Percentiles rank a stretch among this genome's conserved stretches.
These are phyloP conservation scores for Rhododendron simsii DNA, from an alignment of 148 eudicot genomes.

Conservation along the genomic window DNA sequence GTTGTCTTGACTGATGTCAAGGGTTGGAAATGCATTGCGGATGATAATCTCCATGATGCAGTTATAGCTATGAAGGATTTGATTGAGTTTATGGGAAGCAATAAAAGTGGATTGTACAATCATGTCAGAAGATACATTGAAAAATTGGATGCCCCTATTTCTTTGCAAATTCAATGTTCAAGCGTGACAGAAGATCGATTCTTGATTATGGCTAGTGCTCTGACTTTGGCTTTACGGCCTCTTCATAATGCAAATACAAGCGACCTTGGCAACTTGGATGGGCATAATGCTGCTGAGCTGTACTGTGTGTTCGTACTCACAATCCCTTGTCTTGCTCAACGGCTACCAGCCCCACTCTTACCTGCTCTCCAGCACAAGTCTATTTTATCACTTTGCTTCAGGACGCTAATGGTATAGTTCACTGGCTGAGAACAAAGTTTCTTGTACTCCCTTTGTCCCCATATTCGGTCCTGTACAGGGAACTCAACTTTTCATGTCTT, in stretches of 20 bases:
- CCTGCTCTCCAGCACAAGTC: slow-evolving; percentile 82
- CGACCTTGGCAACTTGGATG: slow-evolving; percentile 24
- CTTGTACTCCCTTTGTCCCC: background rate
- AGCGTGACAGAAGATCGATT: slow-evolving; percentile 58
- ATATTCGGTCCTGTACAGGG: background rate
- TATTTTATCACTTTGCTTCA: slow-evolving; percentile 66
- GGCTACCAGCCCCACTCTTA: slow-evolving; percentile 62
- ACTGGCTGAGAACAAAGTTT: slow-evolving; percentile 12
- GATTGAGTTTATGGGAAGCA: slow-evolving; percentile 59
- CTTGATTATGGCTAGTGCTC: slow-evolving; percentile 80
- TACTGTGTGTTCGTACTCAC: slow-evolving; percentile 65
- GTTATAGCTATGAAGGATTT: slow-evolving; percentile 51
- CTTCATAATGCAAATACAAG: slow-evolving; percentile 40
- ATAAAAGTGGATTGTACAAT: slow-evolving; percentile 55
- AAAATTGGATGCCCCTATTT: slow-evolving; percentile 42
- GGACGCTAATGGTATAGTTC: slow-evolving; percentile 67
- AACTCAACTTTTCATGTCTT: background rate
- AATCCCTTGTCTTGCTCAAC: slow-evolving; percentile 81
- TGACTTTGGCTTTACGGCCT: slow-evolving; percentile 75
- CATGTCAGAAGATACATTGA: slow-evolving; percentile 65
- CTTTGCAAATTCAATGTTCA: slow-evolving; percentile 26
- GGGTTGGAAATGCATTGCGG: slow-evolving; percentile 64
- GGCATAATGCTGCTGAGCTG: slow-evolving; percentile 59
- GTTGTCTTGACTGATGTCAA: slow-evolving; percentile 72
- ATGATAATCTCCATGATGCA: slow-evolving; percentile 45